A percentile compares a stretch with the other conserved stretches of the same genome.
phyloP scores from a whole-genome alignment of 352 stramenopile species.

The Phytophthora nicotianae region DNA sequence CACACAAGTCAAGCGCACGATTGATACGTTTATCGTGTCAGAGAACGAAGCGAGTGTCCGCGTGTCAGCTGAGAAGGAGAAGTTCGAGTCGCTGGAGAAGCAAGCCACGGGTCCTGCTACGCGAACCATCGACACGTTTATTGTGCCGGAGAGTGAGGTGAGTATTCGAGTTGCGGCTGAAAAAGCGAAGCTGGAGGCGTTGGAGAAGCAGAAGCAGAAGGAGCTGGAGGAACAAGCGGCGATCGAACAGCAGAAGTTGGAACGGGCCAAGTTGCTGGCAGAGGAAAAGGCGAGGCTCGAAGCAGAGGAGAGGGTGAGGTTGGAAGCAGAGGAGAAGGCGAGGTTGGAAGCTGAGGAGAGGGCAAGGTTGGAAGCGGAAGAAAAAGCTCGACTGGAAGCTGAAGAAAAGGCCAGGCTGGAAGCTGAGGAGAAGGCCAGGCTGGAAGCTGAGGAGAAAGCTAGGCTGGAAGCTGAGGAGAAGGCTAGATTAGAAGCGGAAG shows the following conservation, averaged over 20 bases:
- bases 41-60: constrained; percentile 35
- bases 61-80: constrained; percentile 37
- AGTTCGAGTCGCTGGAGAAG: constrained; percentile 39
- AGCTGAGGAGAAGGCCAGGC: neutral
- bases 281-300: constrained; percentile 21
- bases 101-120: constrained; percentile 22
- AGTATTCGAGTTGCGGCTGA: constrained; percentile 46
- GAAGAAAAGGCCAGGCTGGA: neutral
- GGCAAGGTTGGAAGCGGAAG: constrained; percentile 12
- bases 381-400: constrained; percentile 4
- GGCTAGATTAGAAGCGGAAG: neutral
- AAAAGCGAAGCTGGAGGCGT: constrained; percentile 47
- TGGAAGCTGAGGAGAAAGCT: constrained; percentile 14
- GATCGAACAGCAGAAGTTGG: constrained; percentile 31
- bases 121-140: constrained; percentile 45
- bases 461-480: constrained; percentile 2
- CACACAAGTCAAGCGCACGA: constrained; percentile 21
- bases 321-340: constrained; percentile 4
- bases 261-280: constrained; percentile 15
- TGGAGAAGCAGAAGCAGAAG: constrained; percentile 48
- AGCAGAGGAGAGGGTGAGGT: constrained; percentile 9
- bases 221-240: constrained; percentile 34
- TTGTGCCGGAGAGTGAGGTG: constrained; percentile 39
- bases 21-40: constrained; percentile 36
- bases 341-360: constrained; percentile 6